Conservation (phyloP, 2,329 filamentous ascomycete species). For the Pseudocercospora fijiensis region DNA sequence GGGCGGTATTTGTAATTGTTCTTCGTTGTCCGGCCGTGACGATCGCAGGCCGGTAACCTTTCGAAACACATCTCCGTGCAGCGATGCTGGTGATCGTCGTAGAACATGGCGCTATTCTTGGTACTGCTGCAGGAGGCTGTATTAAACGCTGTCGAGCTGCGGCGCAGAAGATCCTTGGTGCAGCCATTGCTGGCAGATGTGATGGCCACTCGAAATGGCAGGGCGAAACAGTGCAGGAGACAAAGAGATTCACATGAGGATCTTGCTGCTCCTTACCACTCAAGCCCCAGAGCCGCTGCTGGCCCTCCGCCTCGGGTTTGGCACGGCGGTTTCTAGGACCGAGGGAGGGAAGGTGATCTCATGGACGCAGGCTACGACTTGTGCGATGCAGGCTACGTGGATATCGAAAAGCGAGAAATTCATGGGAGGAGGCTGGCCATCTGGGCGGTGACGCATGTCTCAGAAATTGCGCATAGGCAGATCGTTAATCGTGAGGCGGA, state of each 20-base stretch:
- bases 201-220: conserved; percentile 12
- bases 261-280: not conserved
- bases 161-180: conserved; percentile 27
- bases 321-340: not conserved
- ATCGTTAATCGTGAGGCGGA: not conserved
- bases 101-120: conserved; percentile 13
- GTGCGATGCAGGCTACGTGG: not conserved
- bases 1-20: conserved; percentile 33
- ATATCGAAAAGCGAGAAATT: not conserved
- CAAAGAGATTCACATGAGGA: not conserved
- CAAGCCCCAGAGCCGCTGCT: conserved; percentile 3
- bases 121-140: conserved; percentile 18
- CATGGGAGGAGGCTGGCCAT: not conserved
- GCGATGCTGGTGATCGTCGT: conserved; percentile 20
- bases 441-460: not conserved
- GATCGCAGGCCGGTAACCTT: conserved; percentile 35
- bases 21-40: conserved; percentile 39
- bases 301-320: conserved; percentile 1
- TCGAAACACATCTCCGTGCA: conserved; percentile 27
- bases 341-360: conserved; percentile 1
- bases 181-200: conserved; percentile 9
- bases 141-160: conserved; percentile 24
- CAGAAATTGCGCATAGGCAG: not conserved
- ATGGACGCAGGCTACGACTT: conserved; percentile 3
- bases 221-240: conserved; percentile 11